Evolutionary conservation across 495 filamentous ascomycete species (phyloP).

Genomic region (Daldinia decipiens): DNA sequence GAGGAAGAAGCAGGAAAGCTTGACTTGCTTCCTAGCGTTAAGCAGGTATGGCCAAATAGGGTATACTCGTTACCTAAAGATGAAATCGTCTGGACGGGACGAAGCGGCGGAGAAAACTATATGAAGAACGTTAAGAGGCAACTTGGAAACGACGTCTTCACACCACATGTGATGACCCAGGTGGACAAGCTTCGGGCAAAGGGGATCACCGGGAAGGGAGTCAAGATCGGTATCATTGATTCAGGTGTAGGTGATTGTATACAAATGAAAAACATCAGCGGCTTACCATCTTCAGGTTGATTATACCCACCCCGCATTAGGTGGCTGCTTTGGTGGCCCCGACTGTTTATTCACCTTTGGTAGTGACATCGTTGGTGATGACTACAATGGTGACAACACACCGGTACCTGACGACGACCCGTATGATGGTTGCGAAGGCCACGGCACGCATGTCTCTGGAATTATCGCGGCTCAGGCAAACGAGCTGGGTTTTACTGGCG

Average conservation of each 20-base stretch:
- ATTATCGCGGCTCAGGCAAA: conserved; percentile 65
- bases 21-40: conserved; percentile 54
- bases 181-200: conserved; percentile 59
- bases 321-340: conserved; percentile 63
- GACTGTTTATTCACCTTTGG: conserved; percentile 66
- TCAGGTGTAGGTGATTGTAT: conserved; percentile 54
- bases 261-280: neutral
- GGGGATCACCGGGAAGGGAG: conserved; percentile 56
- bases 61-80: conserved; percentile 55
- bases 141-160: conserved; percentile 52
- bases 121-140: conserved; percentile 48
- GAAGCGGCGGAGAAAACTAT: conserved; percentile 41
- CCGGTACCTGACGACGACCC: conserved; percentile 59
- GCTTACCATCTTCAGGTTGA: conserved; percentile 57
- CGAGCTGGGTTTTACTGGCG: conserved; percentile 64
- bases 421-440: conserved; percentile 57
- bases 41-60: conserved; percentile 59
- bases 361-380: conserved; percentile 63
- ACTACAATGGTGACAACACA: conserved; percentile 55
- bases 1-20: conserved; percentile 54
- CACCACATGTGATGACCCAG: conserved; percentile 60
- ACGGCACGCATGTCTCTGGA: conserved; percentile 62
- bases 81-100: conserved; percentile 57
- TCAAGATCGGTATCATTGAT: conserved; percentile 61
- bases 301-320: conserved; percentile 67